Conservation (phyloP, 2,329 filamentous ascomycete species). For the Cyphellophora attinorum region DNA sequence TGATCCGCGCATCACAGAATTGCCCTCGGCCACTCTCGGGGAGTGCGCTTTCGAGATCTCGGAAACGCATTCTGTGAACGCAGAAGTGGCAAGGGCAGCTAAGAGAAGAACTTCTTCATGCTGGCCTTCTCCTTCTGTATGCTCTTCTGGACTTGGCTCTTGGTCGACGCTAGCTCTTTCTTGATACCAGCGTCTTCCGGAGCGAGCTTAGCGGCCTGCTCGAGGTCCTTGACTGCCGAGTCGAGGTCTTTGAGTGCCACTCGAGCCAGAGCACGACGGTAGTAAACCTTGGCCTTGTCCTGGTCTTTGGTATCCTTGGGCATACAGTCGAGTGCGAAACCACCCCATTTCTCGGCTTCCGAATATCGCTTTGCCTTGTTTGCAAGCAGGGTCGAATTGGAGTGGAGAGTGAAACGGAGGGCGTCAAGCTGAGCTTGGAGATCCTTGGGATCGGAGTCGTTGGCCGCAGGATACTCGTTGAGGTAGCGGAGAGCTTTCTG, state of each 20-base stretch:
- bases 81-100: no score
- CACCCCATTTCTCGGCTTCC: slow-evolving; percentile 61
- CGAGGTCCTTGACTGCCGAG: slow-evolving; percentile 62
- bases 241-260: slow-evolving; percentile 78
- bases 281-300: slow-evolving; percentile 83
- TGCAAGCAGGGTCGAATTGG: slow-evolving; percentile 76
- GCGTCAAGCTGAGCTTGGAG: slow-evolving; percentile 58
- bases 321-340: slow-evolving; percentile 60
- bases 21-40: no score
- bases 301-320: slow-evolving; percentile 53
- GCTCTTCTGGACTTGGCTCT: slow-evolving; percentile 63
- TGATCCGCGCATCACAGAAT: no score
- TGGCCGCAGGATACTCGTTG: slow-evolving; percentile 66
- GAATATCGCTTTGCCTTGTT: slow-evolving; percentile 67
- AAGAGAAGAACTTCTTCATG: slow-evolving; percentile 77
- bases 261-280: slow-evolving; percentile 68
- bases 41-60: no score
- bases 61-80: no score
- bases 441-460: slow-evolving; percentile 60
- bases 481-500: slow-evolving; percentile 86
- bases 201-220: slow-evolving; percentile 63
- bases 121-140: slow-evolving; percentile 83
- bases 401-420: slow-evolving; percentile 77
- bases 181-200: slow-evolving; percentile 66
- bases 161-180: slow-evolving; percentile 68